These are phyloP conservation scores for Aureobasidium namibiae DNA, from an alignment of 2,329 filamentous ascomycete species.

Conservation along the genomic window DNA sequence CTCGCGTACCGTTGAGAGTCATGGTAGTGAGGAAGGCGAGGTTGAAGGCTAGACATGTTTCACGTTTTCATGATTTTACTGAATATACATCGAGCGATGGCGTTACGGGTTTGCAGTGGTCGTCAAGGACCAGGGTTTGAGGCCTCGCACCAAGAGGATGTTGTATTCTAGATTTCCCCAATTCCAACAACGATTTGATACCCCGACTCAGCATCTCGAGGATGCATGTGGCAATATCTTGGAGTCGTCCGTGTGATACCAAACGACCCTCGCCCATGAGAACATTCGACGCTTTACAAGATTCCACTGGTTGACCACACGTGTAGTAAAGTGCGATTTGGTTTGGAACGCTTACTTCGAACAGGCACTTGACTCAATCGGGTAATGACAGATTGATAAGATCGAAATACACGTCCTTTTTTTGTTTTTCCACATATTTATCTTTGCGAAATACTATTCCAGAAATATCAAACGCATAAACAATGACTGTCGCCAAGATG, in stretches of 20 bases:
- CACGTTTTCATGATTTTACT: not conserved
- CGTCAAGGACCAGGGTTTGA: not conserved
- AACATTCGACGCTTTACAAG: not conserved
- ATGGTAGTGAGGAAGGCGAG: slow-evolving; percentile 40
- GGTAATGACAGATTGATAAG: not conserved
- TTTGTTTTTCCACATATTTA: not conserved
- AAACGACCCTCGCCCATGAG: not conserved
- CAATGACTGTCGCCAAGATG: not conserved
- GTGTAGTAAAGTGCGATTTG: no score
- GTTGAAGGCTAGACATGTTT: slow-evolving; percentile 33
- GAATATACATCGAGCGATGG: slow-evolving; percentile 28
- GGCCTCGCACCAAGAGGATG: not conserved
- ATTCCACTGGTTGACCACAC: no score
- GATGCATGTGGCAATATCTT: not conserved
- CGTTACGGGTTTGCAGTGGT: slow-evolving; percentile 15
- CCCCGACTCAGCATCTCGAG: not conserved
- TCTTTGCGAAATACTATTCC: not conserved
- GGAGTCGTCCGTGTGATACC: not conserved
- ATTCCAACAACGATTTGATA: slow-evolving; percentile 1
- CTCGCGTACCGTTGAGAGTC: slow-evolving; percentile 17
- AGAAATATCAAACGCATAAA: not conserved
- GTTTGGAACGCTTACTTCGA: not conserved
- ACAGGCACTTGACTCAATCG: not conserved
- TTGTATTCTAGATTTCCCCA: not conserved
- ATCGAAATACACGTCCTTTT: not conserved